Evolutionary conservation across 768 basidiomycete species (phyloP), one percentile per base, ranked within the genome.

Genomic region (Pleurotus sapidus): DNA sequence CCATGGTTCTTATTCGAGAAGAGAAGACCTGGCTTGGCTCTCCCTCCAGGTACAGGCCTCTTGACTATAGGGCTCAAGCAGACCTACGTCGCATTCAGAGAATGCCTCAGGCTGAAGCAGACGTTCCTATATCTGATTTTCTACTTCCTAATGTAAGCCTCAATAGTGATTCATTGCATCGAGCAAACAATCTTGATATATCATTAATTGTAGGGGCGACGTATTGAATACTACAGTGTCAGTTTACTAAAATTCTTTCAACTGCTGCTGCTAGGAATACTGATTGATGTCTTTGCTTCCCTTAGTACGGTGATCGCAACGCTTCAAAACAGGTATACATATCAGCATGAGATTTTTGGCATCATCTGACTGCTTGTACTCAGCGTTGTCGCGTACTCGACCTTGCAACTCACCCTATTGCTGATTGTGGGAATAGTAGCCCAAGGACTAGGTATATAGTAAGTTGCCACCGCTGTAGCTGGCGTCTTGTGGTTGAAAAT

Each of bases 1-100:
- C 89, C 88, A 1, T 90, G 89, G 89, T 89, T 90, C 62, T 66
- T 87, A 42, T 66, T 85, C 11, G 89, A 89, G 70, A 84, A 87
- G 65, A 77, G 82, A 15, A 77, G 85, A 7, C 86, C 86, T 5
- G 88, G 88, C 3, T 71, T 89, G n/a, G 65, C 73, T 8, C 70
- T 86, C 20, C 87, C 88, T 1, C 70, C 76, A 0, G 78, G 81
- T 24, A 79, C 80, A 6, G 81, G 74, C 3, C 70, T 87, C 27
- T 64, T 83, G 48, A 87, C 84, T 0, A 77, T 90, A 45, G 89
- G 89, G 4, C 84, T 88, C 67, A 83, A 80, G 63, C 88, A 90
- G 66, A 79, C 82, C 3, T 83, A 82, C 60, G 74, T 80, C 18
- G 87, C 87, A 4, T 68, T 88, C 18, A 71, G 77, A 30, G 86